Percentiles rank a stretch among this genome's conserved stretches.
Conservation (phyloP, 2,329 filamentous ascomycete genomes). For the Penicillium hesseltinei region DNA sequence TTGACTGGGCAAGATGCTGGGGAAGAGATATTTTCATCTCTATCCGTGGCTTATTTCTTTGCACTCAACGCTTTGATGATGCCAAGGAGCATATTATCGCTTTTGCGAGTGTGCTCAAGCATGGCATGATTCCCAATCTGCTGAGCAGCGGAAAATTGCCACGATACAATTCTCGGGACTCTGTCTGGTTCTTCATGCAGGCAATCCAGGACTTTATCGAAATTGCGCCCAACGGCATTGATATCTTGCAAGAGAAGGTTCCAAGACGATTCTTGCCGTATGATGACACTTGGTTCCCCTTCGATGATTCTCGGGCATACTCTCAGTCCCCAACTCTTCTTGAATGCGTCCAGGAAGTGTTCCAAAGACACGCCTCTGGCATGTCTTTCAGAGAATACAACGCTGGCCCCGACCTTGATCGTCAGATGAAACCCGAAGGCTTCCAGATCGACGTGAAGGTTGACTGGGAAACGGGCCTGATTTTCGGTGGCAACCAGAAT, state of each 20-base stretch:
- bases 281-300: constrained; percentile 89
- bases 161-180: constrained; percentile 93
- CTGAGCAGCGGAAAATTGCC: constrained; percentile 81
- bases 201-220: constrained; percentile 89
- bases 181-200: constrained; percentile 97
- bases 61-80: constrained; percentile 82
- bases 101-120: constrained; percentile 94
- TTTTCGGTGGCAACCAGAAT: constrained; percentile 88
- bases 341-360: constrained; percentile 87
- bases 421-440: constrained; percentile 87
- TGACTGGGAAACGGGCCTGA: constrained; percentile 85
- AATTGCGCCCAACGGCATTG: constrained; percentile 73
- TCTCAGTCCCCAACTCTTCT: constrained; percentile 78
- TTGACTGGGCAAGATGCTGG: constrained; percentile 95
- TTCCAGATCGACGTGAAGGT: constrained; percentile 90
- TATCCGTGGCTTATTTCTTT: constrained; percentile 83
- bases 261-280: constrained; percentile 87
- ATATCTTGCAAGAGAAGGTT: constrained; percentile 72
- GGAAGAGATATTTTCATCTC: constrained; percentile 97
- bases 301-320: constrained; percentile 79
- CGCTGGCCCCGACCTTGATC: constrained; percentile 81
- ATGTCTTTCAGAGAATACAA: constrained; percentile 94
- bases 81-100: constrained; percentile 92
- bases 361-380: constrained; percentile 86
- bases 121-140: constrained; percentile 96